Conservation (phyloP, 371 early-diverging fungal species). For the Zancudomyces culisetae region DNA sequence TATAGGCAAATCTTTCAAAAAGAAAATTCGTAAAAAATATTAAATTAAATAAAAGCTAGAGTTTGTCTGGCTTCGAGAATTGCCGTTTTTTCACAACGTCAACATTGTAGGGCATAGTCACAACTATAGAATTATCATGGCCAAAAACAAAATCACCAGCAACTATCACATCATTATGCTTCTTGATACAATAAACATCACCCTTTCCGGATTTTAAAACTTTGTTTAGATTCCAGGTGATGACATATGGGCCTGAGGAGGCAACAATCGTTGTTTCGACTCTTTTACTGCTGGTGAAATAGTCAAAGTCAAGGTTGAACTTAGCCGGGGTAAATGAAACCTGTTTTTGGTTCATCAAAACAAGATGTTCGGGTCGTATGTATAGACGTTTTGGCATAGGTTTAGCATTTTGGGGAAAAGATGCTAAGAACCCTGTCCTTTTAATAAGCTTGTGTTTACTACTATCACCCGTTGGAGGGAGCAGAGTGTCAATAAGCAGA, state of each 20-base stretch:
- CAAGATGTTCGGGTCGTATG: conserved; percentile 80
- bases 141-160: conserved; percentile 78
- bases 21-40: not conserved
- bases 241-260: conserved; percentile 76
- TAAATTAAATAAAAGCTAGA: conserved; percentile 11
- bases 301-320: conserved; percentile 54
- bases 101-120: conserved; percentile 47
- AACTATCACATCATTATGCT: conserved; percentile 58
- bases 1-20: not conserved
- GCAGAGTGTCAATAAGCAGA: conserved; percentile 48
- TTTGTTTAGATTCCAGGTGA: conserved; percentile 83
- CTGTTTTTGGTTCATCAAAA: conserved; percentile 42
- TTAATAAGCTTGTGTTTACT: not conserved
- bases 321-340: conserved; percentile 78
- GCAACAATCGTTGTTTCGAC: conserved; percentile 64
- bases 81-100: conserved; percentile 19
- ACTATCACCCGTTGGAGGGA: conserved; percentile 17
- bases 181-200: conserved; percentile 64
- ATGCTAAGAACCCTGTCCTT: conserved; percentile 38
- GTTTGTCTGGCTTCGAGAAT: conserved; percentile 21
- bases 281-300: conserved; percentile 6
- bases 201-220: conserved; percentile 50
- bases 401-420: conserved; percentile 39
- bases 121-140: conserved; percentile 46
- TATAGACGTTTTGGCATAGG: conserved; percentile 59